Evolutionary conservation across 306 rosid genomes (phyloP).

Genomic region (Begonia peltatifolia): DNA sequence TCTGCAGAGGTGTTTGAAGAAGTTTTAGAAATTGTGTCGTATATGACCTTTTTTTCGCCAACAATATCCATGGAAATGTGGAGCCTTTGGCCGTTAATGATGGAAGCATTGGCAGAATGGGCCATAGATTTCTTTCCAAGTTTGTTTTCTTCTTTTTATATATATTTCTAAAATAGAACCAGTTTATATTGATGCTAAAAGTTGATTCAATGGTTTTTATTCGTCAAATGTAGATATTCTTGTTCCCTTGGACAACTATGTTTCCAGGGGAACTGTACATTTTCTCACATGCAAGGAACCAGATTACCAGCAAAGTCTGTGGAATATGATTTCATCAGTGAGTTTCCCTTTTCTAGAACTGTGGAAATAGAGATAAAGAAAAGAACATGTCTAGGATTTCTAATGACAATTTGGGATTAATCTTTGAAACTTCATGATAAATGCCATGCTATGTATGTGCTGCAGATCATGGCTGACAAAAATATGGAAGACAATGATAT

Average conservation of each 20-base stretch:
- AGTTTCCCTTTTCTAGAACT: constrained; percentile 18
- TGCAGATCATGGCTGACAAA: constrained; percentile 65
- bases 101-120: constrained; percentile 85
- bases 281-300: constrained; percentile 75
- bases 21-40: constrained; percentile 91
- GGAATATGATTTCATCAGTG: constrained; percentile 89
- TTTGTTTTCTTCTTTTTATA: constrained; percentile 12
- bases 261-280: constrained; percentile 81
- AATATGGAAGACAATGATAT: constrained; percentile 82
- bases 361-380: too few relatives aligned
- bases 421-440: too few relatives aligned
- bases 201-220: not conserved
- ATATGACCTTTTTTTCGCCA: constrained; percentile 91
- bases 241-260: constrained; percentile 90
- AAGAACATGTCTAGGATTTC: too few relatives aligned
- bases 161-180: too few relatives aligned
- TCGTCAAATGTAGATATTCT: constrained; percentile 48
- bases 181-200: too few relatives aligned
- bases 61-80: constrained; percentile 89
- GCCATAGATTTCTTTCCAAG: constrained; percentile 91
- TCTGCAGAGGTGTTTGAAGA: constrained; percentile 96
- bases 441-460: too few relatives aligned
- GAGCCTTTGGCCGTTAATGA: constrained; percentile 97
- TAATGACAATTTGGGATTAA: too few relatives aligned
- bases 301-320: constrained; percentile 80